A percentile compares a stretch with the other conserved stretches of the same genome.
phyloP scores from a whole-genome alignment of 2,329 filamentous ascomycete genomes.

The Verticillium albo-atrum region DNA sequence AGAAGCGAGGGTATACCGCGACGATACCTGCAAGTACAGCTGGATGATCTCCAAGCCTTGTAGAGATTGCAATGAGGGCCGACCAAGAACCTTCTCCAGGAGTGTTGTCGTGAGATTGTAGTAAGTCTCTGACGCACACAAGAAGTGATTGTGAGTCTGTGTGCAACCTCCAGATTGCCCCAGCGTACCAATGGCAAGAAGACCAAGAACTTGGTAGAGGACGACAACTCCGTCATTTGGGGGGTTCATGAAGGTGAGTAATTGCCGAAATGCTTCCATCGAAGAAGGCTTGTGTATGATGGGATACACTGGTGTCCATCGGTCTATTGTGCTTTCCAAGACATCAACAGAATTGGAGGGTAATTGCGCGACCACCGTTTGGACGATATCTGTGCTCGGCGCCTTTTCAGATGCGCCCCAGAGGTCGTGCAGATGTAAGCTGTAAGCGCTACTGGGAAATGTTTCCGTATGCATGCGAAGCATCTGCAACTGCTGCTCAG shows the following conservation, averaged over 20 bases:
- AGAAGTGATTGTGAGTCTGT: slow-evolving; percentile 13
- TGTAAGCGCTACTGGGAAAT: slow-evolving; percentile 18
- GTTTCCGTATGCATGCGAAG: slow-evolving; percentile 11
- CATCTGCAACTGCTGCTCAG: slow-evolving; percentile 18
- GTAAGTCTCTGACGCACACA: slow-evolving; percentile 16
- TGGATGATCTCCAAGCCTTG: slow-evolving; percentile 17
- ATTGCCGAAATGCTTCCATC: slow-evolving; percentile 5
- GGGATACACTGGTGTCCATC: slow-evolving; percentile 13
- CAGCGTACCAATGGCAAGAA: slow-evolving; percentile 15
- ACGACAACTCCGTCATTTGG: background rate
- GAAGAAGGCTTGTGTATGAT: slow-evolving; percentile 15
- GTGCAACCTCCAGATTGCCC: slow-evolving; percentile 7
- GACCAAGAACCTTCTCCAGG: slow-evolving; percentile 10
- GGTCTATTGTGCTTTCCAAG: slow-evolving; percentile 11
- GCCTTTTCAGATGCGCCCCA: slow-evolving; percentile 10
- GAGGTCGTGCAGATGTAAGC: slow-evolving; percentile 14
- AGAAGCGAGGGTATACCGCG: slow-evolving; percentile 14
- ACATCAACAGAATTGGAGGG: slow-evolving; percentile 10
- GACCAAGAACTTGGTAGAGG: slow-evolving; percentile 12
- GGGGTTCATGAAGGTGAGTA: background rate
- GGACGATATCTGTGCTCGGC: background rate
- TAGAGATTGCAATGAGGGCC: slow-evolving; percentile 13
- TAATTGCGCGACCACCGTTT: slow-evolving; percentile 7
- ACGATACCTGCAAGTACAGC: slow-evolving; percentile 17
- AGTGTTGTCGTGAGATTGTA: slow-evolving; percentile 12